Evolutionary conservation across 352 stramenopile species (phyloP), one percentile per base, ranked within the genome.

Genomic region (Blastocystis sp.): DNA sequence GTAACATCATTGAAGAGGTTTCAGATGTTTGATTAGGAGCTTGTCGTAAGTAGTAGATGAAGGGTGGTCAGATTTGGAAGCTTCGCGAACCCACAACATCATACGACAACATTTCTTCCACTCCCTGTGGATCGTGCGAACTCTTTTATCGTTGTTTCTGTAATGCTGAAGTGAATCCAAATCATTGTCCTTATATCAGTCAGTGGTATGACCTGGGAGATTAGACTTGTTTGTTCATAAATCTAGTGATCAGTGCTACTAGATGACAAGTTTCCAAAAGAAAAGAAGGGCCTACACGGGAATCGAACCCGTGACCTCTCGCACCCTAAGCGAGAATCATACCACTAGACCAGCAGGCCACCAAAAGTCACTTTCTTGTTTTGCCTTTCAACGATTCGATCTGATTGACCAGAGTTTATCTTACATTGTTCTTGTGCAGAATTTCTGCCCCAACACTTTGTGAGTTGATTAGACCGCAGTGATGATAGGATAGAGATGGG

Each of bases 271-370:
- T n/a, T n/a, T n/a, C n/a, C n/a, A 17, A 59, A 0, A 7, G 24
- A 42, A 68, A 84, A 84, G 37, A 84, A 68, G 73, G 73, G 73
- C 73, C 73, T 84, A 84, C 73, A 84, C 73, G 73, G 73, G 73
- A 84, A 84, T 84, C 73, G 73, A 84, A 84, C 73, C 73, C 73
- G 73, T 84, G 73, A 84, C 73, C 73, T 84, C 73, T 84, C 73
- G 73, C 73, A 84, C 73, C 73, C 73, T 84, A 84, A 84, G 73
- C 73, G 73, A 84, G 73, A 84, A 84, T 84, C 73, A 84, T 84
- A 84, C 73, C 73, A 84, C 73, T 84, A 84, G 73, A 84, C 73
- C 73, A 84, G 73, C 73, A 84, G 73, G 73, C 73, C 73, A 69
- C 73, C 15, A 5, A 22, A 33, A 40, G n/a, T 40, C 3, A 4